These are phyloP conservation scores for Albifimbria verrucaria DNA, from an alignment of 2,329 filamentous ascomycete genomes.

Conservation along the genomic window DNA sequence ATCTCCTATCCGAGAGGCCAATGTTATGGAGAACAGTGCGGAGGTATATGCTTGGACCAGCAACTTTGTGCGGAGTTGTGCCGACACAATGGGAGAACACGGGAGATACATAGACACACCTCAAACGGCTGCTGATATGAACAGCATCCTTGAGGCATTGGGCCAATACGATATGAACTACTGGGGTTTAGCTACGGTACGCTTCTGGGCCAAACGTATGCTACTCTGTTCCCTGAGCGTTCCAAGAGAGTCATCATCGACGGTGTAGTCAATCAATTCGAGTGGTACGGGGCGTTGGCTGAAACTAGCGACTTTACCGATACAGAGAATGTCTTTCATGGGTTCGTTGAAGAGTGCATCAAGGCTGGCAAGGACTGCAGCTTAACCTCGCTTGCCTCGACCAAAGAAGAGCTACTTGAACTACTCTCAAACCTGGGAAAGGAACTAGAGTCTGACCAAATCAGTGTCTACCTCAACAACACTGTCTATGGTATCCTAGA, in stretches of 20 bases:
- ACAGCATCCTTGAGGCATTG: constrained; percentile 41
- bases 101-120: constrained; percentile 45
- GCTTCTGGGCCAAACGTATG: constrained; percentile 37
- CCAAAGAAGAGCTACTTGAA: constrained; percentile 30
- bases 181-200: constrained; percentile 43
- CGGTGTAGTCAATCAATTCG: constrained; percentile 28
- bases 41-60: constrained; percentile 38
- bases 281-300: constrained; percentile 26
- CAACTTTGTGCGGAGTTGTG: constrained; percentile 38
- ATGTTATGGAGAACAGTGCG: constrained; percentile 28
- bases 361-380: constrained; percentile 43
- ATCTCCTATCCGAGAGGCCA: constrained; percentile 17
- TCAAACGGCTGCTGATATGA: constrained; percentile 50
- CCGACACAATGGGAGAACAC: constrained; percentile 41
- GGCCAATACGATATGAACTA: constrained; percentile 30
- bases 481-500: constrained; percentile 33
- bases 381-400: constrained; percentile 30
- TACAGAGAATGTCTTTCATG: constrained; percentile 25
- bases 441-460: constrained; percentile 32
- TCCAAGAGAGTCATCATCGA: constrained; percentile 31
- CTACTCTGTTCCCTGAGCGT: constrained; percentile 31
- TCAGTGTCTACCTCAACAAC: constrained; percentile 40
- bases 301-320: constrained; percentile 23
- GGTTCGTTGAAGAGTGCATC: constrained; percentile 31
- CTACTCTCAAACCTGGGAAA: constrained; percentile 29